Conservation (phyloP, 805 yeast species). For the Yarrowia osloensis region DNA sequence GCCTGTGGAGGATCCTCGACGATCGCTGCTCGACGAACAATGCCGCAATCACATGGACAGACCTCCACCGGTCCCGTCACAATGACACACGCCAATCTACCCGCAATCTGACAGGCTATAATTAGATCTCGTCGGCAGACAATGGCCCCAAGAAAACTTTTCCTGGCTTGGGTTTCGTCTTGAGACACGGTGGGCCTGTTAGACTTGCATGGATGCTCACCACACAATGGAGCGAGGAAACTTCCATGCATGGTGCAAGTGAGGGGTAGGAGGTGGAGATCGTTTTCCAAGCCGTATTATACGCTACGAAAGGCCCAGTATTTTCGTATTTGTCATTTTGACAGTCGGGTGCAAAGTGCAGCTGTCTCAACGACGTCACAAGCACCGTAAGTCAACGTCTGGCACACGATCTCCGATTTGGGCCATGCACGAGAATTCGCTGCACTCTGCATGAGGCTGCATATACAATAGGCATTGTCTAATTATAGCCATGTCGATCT, state of each 20-base stretch:
- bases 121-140: background rate
- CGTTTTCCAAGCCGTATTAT: too few species aligned
- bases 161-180: background rate
- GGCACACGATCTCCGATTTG: background rate
- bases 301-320: too few species aligned
- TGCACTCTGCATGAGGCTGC: background rate
- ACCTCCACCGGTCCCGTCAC: too few species aligned
- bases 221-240: background rate
- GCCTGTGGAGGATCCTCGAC: too few species aligned
- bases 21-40: too few species aligned
- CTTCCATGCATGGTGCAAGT: background rate
- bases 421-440: background rate
- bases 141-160: background rate
- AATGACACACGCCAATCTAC: background rate
- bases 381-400: background rate
- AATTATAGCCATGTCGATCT: constrained; percentile 18
- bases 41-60: background rate
- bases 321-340: too few species aligned
- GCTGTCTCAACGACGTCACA: background rate
- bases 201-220: background rate
- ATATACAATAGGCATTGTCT: constrained; percentile 21
- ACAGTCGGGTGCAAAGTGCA: background rate
- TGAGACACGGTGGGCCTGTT: constrained; percentile 19
- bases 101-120: constrained; percentile 5
- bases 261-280: background rate